phyloP scores from a whole-genome alignment of 768 basidiomycete species.

The Asterophora parasitica region DNA sequence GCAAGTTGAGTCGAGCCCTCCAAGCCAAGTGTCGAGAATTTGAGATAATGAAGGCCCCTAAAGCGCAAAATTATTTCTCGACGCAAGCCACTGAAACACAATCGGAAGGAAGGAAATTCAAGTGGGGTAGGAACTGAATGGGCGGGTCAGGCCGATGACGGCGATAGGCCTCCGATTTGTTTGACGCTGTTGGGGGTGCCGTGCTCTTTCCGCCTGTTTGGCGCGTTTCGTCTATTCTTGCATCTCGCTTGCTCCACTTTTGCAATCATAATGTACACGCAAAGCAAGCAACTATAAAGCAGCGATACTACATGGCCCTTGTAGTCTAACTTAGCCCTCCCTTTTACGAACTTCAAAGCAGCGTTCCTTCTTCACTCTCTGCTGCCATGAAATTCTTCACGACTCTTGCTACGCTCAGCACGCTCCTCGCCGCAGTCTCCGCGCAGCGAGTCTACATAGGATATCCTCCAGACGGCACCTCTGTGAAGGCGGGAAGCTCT shows the following conservation, averaged over 20 bases:
- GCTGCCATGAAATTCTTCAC: constrained; percentile 1
- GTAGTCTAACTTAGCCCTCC: background rate
- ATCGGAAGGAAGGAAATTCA: too few relatives aligned
- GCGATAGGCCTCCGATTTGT: background rate
- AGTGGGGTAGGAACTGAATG: too few relatives aligned
- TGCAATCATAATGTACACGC: background rate
- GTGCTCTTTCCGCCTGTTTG: too few relatives aligned
- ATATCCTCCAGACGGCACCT: constrained; percentile 29
- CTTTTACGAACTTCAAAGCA: background rate
- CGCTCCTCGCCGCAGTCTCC: constrained; percentile 28
- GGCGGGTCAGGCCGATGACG: background rate
- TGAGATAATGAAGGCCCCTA: too few relatives aligned
- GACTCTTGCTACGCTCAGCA: constrained; percentile 1
- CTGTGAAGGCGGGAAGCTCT: constrained; percentile 31
- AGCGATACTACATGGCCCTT: background rate
- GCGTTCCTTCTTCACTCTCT: background rate
- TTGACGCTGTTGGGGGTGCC: background rate
- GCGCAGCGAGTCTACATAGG: constrained; percentile 41
- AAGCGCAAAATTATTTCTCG: too few relatives aligned
- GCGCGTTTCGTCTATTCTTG: constrained; percentile 13
- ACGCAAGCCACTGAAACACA: too few relatives aligned
- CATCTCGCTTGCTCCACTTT: background rate
- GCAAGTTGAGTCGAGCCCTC: too few relatives aligned
- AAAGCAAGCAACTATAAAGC: background rate
- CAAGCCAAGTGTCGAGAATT: too few relatives aligned